phyloP scores from a whole-genome alignment of 2,329 filamentous ascomycete species.

The Colletotrichum sp. region DNA sequence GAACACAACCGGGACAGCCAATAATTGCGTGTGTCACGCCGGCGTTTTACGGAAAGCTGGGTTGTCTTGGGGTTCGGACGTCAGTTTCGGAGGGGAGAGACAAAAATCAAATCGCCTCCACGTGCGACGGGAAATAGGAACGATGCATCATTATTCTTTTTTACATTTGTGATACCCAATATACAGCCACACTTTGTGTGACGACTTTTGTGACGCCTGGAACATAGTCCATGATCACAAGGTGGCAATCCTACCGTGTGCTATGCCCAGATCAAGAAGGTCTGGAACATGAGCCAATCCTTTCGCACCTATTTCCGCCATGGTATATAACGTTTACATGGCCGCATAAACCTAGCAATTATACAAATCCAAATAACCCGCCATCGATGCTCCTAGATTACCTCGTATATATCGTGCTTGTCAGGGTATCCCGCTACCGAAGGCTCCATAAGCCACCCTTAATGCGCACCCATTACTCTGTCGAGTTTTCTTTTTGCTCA shows the following conservation, averaged over 20 bases:
- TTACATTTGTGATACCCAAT: conserved; percentile 19
- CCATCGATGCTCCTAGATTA: conserved; percentile 1
- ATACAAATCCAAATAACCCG: not conserved
- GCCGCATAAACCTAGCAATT: not conserved
- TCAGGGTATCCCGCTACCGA: not conserved
- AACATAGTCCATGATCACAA: not conserved
- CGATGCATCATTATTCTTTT: conserved; percentile 9
- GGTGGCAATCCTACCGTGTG: not conserved
- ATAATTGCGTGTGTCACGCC: not conserved
- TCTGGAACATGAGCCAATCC: not conserved
- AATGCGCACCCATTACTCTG: not conserved
- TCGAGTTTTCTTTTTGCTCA: not conserved
- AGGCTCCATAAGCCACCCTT: not conserved
- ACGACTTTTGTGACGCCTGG: not conserved
- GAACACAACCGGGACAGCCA: conserved; percentile 28
- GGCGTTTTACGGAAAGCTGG: not conserved
- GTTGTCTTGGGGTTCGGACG: not conserved
- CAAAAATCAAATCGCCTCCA: not conserved
- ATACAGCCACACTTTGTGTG: conserved; percentile 5
- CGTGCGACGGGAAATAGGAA: not conserved
- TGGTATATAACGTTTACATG: not conserved
- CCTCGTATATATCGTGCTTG: conserved; percentile 13
- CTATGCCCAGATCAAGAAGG: not conserved
- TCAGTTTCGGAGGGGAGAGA: not conserved
- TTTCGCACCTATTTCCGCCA: not conserved